Percentiles rank a stretch among this genome's conserved stretches.
Conservation (phyloP, 2,329 filamentous ascomycete species). For the Xylaria sp. region DNA sequence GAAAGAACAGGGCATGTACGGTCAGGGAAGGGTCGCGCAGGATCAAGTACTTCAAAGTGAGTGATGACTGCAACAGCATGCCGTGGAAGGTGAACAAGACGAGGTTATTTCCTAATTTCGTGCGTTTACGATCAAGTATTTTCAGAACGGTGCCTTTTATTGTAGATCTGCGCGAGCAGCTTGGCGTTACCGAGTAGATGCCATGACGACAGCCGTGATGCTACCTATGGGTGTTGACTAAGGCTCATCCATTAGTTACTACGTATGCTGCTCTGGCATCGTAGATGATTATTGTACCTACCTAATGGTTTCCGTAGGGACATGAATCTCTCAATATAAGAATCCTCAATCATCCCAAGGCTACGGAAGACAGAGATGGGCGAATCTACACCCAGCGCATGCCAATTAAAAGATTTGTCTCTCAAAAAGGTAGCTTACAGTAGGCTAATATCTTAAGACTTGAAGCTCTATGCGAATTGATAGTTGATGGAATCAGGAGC, state of each 20-base stretch:
- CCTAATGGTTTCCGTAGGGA: not conserved
- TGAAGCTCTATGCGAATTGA: not conserved
- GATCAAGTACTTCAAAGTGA: not conserved
- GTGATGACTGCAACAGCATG: not conserved
- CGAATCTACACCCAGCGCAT: not conserved
- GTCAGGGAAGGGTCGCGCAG: not conserved
- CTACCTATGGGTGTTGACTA: slow-evolving; percentile 2
- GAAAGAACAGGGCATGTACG: not conserved
- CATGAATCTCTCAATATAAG: not conserved
- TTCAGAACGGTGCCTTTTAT: not conserved
- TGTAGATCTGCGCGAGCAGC: slow-evolving; percentile 1
- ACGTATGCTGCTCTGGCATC: too few relatives aligned
- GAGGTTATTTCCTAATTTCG: not conserved
- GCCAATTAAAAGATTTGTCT: slow-evolving; percentile 9
- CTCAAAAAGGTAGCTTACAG: not conserved
- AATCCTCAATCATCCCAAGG: not conserved
- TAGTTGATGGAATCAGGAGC: not conserved
- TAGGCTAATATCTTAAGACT: not conserved
- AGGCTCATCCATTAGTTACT: not conserved
- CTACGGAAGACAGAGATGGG: slow-evolving; percentile 7
- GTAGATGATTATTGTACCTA: too few relatives aligned
- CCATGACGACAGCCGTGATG: slow-evolving; percentile 6
- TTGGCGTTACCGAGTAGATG: not conserved
- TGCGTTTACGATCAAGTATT: not conserved
- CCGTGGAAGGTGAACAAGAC: not conserved